Percentiles rank a stretch among this genome's conserved stretches.
Evolutionary conservation across 495 filamentous ascomycete species (phyloP).

Genomic region (Tuber aestivum): DNA sequence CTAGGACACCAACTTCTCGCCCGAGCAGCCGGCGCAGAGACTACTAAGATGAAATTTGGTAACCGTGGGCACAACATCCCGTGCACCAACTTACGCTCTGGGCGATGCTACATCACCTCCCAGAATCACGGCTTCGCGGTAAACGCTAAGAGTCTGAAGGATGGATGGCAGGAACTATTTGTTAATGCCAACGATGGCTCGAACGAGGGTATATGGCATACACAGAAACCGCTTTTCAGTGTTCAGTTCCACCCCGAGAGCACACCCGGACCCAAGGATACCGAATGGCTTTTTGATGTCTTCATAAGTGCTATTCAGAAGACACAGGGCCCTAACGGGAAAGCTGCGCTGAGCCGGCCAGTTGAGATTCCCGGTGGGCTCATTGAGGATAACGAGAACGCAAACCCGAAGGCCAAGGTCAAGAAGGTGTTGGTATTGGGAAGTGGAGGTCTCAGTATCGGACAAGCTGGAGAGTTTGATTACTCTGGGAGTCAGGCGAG

Average conservation of each 20-base stretch:
- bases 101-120: conserved; percentile 95
- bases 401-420: conserved; percentile 70
- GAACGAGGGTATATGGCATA: conserved; percentile 93
- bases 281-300: conserved; percentile 92
- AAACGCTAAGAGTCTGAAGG: conserved; percentile 65
- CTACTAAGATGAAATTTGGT: conserved; percentile 95
- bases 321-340: conserved; percentile 44
- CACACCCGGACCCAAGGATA: conserved; percentile 91
- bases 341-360: conserved; percentile 55
- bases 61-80: conserved; percentile 98
- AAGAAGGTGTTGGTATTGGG: conserved; percentile 94
- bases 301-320: conserved; percentile 79
- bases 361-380: conserved; percentile 82
- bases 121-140: conserved; percentile 97
- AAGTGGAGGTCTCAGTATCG: conserved; percentile 89
- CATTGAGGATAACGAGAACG: conserved; percentile 64
- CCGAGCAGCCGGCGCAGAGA: conserved; percentile 79
- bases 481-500: conserved; percentile 77
- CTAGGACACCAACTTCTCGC: conserved; percentile 92
- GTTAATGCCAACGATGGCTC: conserved; percentile 97
- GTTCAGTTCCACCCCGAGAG: conserved; percentile 98
- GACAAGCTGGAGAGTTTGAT: conserved; percentile 95
- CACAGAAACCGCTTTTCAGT: conserved; percentile 82
- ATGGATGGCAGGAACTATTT: conserved; percentile 85
- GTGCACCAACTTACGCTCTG: conserved; percentile 87